Base-by-base conservation (phyloP, 768 basidiomycete genomes). In the Trichaptum fuscoviolaceum region DNA sequence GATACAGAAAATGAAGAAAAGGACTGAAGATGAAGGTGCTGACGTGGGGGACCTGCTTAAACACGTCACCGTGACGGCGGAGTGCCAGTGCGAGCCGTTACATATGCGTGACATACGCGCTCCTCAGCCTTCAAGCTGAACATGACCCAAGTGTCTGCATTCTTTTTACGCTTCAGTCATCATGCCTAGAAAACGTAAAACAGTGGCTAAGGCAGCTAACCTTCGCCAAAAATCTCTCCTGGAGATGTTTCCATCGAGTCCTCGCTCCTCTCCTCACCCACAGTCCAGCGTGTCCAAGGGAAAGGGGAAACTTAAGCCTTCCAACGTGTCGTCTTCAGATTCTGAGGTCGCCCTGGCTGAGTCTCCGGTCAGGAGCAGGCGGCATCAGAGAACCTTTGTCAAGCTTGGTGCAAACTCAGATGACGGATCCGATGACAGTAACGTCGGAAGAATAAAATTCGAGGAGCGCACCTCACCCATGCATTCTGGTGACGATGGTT, bases 221-320 rank as follows among this genome's bases (percentile, higher is more conserved):
- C 66, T 78, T 35, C 82, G 73, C 62, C 86, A 87, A 71, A 76
- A 75, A 27, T 82, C 83, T n/a, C 73, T 87, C 1, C 68, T 77
- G 36, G 74, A 73, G 18, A 77, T 75, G 65, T 67, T 79, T 34
- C 42, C 42, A 17, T 66, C 70, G 20, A 66, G 66, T 52, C 42
- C 30, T 73, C 81, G 1, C 75, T 78, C 18, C 69, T 76, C 25
- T 68, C 72, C 17, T 63, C 70, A 1, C 69, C 74, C n/a, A 63
- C 57, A 27, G 61, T 57, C 34, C 9, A 65, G 3, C 70, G 70
- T n/a, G 60, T 68, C 61, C 52, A 23, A 64, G 64, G 61, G 70
- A 66, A 62, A 67, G 67, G 60, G 66, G 67, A 23, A 36, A 65
- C 36, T 62, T 63, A 7, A 58, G 66, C 27, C 65, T 65, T 24